phyloP scores from a whole-genome alignment of 2,329 filamentous ascomycete genomes.

The Diaporthe sp. region DNA sequence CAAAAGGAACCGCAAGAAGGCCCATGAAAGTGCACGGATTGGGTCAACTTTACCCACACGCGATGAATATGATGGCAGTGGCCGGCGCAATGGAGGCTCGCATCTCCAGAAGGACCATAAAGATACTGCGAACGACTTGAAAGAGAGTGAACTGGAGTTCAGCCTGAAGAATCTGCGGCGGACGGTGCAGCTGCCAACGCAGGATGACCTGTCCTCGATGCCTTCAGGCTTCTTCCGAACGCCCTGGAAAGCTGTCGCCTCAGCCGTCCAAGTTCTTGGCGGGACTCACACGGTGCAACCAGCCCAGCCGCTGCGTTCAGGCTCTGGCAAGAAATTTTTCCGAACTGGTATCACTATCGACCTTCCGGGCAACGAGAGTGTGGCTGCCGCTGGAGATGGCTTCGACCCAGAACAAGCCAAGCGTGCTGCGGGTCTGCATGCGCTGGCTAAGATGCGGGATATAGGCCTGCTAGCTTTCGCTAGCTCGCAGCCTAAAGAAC shows the following conservation, averaged over 20 bases:
- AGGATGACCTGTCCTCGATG: background rate
- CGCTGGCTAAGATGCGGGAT: slow-evolving; percentile 2
- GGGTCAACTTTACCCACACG: background rate
- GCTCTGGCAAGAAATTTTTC: background rate
- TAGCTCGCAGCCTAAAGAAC: background rate
- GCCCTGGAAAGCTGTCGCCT: background rate
- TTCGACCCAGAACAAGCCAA: background rate
- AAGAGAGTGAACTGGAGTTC: background rate
- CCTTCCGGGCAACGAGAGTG: background rate
- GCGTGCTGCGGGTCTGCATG: slow-evolving; percentile 9
- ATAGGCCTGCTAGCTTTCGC: background rate
- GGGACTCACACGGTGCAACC: background rate
- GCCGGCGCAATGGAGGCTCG: background rate
- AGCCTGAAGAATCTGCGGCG: background rate
- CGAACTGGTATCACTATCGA: background rate
- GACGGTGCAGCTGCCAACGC: background rate
- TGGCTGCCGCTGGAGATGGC: slow-evolving; percentile 5
- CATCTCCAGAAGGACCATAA: background rate
- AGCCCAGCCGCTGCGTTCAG: background rate
- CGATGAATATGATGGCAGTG: background rate
- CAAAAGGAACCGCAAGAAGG: background rate
- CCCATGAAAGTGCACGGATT: no score
- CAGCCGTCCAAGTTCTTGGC: background rate
- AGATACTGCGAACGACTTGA: background rate
- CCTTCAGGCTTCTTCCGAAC: background rate